Base-by-base conservation (phyloP, 2,329 filamentous ascomycete genomes). In the Drechslerella stenobrocha region DNA sequence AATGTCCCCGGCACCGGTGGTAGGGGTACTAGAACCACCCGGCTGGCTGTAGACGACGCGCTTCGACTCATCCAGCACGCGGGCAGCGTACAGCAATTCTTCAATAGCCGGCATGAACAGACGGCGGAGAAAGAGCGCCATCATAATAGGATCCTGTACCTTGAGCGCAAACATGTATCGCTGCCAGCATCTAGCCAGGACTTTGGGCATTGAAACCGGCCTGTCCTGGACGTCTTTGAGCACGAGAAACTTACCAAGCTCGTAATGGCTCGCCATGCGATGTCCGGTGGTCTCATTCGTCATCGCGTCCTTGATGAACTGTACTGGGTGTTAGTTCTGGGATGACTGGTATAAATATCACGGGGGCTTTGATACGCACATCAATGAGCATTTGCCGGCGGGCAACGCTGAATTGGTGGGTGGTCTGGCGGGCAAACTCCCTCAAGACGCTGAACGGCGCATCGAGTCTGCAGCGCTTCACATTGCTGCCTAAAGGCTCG, bases 251-350 rank as follows among this genome's bases (percentile, higher is more conserved):
- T 18, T 1, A n/a, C 53, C 40, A 30, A 61, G 42, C n/a, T 28
- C 11, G 18, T 52, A 61, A 34, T 48, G 44, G 18, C 28, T 37
- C 13, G 40, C 57, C 40, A 61, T 53, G 2, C 15, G 20, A 9
- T 47, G 22, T 1, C 37, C 52, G 8, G 40, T 40, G n/a, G 23
- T 26, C 6, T 30, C 57, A 8, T 48, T 37, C 23, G 32, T 48
- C 47, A 61, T 61, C n/a, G 53, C 32, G 9, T 61, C 23, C 18
- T n/a, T 28, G 11, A 61, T 26, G 15, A 52, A 32, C 57, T 61
- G 34, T 13, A 34, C 9, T 15, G n/a, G n/a, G n/a, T n/a, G n/a
- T n/a, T n/a, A n/a, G n/a, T n/a, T n/a, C n/a, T 30, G 11, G 28
- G 28, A 30, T 30, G 28, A 5, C 28, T 30, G 5, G 28, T 11